Conservation (phyloP, 768 basidiomycete species). For the Chalciporus pseudorubinellus region DNA sequence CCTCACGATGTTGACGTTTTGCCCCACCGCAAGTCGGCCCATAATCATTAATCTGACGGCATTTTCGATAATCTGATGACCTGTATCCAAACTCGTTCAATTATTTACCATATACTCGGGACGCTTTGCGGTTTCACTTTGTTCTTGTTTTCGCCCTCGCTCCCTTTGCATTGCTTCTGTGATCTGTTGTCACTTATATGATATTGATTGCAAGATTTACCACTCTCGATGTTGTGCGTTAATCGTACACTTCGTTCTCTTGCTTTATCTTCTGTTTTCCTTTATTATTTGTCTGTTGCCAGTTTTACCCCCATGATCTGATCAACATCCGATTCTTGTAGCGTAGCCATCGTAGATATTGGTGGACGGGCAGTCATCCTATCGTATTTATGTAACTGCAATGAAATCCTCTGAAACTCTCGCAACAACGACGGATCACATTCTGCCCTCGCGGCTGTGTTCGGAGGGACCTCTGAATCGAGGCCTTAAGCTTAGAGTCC, state of each 20-base stretch:
- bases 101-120: constrained; percentile 28
- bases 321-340: constrained; percentile 24
- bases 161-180: neutral
- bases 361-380: constrained; percentile 19
- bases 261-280: neutral
- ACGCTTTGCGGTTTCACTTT: constrained; percentile 29
- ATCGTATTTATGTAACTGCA: constrained; percentile 31
- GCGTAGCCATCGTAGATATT: constrained; percentile 32
- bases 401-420: constrained; percentile 10
- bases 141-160: constrained; percentile 6
- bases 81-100: constrained; percentile 15
- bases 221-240: neutral
- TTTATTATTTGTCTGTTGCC: constrained; percentile 13
- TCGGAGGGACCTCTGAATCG: too few relatives aligned
- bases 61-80: constrained; percentile 16
- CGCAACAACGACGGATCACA: neutral
- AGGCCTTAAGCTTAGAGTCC: too few relatives aligned
- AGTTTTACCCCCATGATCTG: constrained; percentile 5
- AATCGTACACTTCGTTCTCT: constrained; percentile 10
- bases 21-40: constrained; percentile 14
- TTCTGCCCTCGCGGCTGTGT: neutral
- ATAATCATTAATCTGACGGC: constrained; percentile 23
- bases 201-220: constrained; percentile 24
- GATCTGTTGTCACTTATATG: constrained; percentile 19
- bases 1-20: constrained; percentile 3